These are phyloP conservation scores for Exophiala sideris DNA, from an alignment of 2,329 filamentous ascomycete species.

Conservation along the genomic window DNA sequence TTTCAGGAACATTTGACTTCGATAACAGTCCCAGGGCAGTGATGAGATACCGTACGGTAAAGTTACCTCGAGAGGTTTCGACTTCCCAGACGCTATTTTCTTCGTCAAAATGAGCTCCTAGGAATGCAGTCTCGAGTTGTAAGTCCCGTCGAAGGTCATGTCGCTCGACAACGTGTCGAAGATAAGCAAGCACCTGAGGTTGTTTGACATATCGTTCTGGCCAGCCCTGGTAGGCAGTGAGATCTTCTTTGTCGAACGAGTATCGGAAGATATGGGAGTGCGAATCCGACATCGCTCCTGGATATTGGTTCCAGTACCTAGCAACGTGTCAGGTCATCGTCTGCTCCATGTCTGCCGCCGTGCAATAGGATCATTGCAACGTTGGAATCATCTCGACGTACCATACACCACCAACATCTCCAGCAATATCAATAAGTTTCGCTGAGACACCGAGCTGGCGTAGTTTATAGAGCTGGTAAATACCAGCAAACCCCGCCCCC, in stretches of 20 bases:
- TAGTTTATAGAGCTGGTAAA: constrained; percentile 52
- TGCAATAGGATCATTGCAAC: not conserved
- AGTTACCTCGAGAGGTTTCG: constrained; percentile 37
- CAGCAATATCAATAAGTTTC: constrained; percentile 53
- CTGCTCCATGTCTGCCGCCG: not conserved
- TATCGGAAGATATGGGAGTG: constrained; percentile 2
- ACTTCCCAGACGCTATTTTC: constrained; percentile 42
- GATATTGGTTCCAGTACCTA: constrained; percentile 33
- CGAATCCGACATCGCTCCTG: constrained; percentile 14
- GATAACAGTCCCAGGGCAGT: constrained; percentile 39
- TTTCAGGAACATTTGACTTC: constrained; percentile 37
- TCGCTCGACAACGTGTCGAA: constrained; percentile 45
- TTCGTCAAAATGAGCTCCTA: constrained; percentile 40
- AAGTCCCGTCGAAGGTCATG: constrained; percentile 45
- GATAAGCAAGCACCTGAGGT: constrained; percentile 45
- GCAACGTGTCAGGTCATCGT: not conserved
- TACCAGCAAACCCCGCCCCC: constrained; percentile 37
- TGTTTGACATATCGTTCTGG: constrained; percentile 23
- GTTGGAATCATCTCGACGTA: constrained; percentile 34
- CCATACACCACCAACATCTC: constrained; percentile 39
- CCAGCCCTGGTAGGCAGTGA: constrained; percentile 16
- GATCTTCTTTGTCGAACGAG: constrained; percentile 14
- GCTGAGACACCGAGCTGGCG: constrained; percentile 48
- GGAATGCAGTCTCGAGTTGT: constrained; percentile 43
- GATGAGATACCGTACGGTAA: constrained; percentile 38